Conservation (phyloP, 148 eudicot species). For the Drosera capensis region DNA sequence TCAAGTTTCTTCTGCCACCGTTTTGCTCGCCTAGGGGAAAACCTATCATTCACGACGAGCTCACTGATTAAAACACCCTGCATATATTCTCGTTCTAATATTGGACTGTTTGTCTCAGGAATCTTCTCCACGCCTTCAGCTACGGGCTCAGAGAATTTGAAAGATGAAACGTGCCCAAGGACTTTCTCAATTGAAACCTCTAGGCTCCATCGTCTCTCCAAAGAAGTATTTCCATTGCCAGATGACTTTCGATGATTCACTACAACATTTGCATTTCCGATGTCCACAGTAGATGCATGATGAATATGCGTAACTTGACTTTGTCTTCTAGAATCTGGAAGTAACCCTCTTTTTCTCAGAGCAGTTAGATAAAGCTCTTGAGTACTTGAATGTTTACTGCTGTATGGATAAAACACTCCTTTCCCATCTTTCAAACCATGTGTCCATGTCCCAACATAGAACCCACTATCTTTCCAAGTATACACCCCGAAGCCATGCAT, state of each 20-base stretch:
- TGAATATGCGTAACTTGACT: constrained; percentile 69
- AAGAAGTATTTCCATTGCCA: constrained; percentile 39
- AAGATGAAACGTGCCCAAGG: constrained; percentile 40
- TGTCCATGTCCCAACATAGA: constrained; percentile 95
- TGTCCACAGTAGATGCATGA: constrained; percentile 52
- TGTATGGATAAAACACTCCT: constrained; percentile 78
- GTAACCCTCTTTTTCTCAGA: constrained; percentile 69
- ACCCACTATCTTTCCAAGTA: constrained; percentile 82
- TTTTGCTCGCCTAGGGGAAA: constrained; percentile 55
- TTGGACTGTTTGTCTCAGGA: constrained; percentile 30
- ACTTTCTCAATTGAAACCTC: constrained; percentile 86
- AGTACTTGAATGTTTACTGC: constrained; percentile 40
- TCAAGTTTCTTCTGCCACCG: constrained; percentile 53
- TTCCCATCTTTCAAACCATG: constrained; percentile 92
- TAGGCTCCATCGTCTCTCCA: constrained; percentile 84
- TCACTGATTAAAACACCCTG: constrained; percentile 94
- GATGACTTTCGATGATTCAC: constrained; percentile 24
- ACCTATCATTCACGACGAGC: constrained; percentile 47
- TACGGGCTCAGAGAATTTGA: constrained; percentile 28
- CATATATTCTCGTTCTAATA: constrained; percentile 91
- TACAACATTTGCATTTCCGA: constrained; percentile 48
- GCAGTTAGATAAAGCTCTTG: constrained; percentile 69
- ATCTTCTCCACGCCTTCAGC: constrained; percentile 36
- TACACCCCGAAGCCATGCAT: constrained; percentile 93
- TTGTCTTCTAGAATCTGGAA: constrained; percentile 66